Evolutionary conservation across 2,329 filamentous ascomycete genomes (phyloP).

Genomic region (Didymella arachidicola): DNA sequence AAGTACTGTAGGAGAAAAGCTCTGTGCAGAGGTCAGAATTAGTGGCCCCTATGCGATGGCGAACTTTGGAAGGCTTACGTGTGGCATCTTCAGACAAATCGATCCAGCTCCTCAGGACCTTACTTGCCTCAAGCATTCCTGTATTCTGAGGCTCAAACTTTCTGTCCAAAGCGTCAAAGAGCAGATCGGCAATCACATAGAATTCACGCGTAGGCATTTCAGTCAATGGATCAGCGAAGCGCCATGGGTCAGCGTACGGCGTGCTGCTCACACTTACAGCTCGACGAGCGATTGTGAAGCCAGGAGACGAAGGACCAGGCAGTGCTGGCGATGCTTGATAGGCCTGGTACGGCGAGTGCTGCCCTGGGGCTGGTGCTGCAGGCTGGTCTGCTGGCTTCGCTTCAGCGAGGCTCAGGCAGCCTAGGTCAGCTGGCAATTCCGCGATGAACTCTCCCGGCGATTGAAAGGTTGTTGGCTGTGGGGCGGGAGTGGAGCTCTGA

Average conservation of each 20-base stretch:
- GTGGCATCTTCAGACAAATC: conserved; percentile 39
- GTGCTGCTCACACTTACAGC: conserved; percentile 39
- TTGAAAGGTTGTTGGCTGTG: conserved; percentile 17
- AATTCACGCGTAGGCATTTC: conserved; percentile 48
- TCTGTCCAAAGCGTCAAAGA: conserved; percentile 46
- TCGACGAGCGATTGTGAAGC: conserved; percentile 40
- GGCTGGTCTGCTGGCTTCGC: conserved; percentile 23
- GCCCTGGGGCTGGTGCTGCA: conserved; percentile 10
- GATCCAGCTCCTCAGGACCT: conserved; percentile 44
- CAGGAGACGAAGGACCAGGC: conserved; percentile 27
- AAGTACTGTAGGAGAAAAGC: conserved; percentile 40
- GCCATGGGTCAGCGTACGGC: conserved; percentile 46
- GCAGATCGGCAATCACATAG: conserved; percentile 46
- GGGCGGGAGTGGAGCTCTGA: conserved; percentile 25
- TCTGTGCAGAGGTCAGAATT: conserved; percentile 23
- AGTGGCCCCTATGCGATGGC: neutral
- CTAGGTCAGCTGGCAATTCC: conserved; percentile 46
- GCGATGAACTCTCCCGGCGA: conserved; percentile 42
- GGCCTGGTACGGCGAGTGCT: conserved; percentile 37
- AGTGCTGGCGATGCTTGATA: conserved; percentile 34
- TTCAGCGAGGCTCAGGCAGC: conserved; percentile 34
- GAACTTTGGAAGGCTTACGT: conserved; percentile 21
- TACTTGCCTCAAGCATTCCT: conserved; percentile 45
- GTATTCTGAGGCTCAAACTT: conserved; percentile 47
- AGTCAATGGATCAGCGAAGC: conserved; percentile 42